Conservation (phyloP, 2,329 filamentous ascomycete species). For the Aureobasidium sp. region DNA sequence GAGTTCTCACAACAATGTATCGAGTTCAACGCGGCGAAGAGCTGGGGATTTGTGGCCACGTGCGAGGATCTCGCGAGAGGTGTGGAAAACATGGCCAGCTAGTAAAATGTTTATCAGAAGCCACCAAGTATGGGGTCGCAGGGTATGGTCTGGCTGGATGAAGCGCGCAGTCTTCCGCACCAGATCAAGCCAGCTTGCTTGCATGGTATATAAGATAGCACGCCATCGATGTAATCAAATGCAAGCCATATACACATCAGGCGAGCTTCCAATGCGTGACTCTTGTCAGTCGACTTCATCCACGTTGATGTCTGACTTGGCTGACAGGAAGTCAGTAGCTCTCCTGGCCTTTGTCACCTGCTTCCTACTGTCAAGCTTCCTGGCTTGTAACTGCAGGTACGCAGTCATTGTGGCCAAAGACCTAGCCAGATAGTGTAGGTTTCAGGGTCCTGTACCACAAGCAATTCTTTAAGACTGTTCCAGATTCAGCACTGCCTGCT, state of each 20-base stretch:
- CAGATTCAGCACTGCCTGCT: background rate
- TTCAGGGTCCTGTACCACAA: background rate
- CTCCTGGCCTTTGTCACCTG: background rate
- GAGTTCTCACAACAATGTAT: conserved; percentile 27
- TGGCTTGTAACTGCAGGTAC: background rate
- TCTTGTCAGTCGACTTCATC: background rate
- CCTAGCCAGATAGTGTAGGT: background rate
- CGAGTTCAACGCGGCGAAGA: conserved; percentile 28
- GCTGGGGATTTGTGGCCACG: conserved; percentile 25
- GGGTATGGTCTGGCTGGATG: background rate
- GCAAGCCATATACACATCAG: background rate
- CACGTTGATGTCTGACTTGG: background rate
- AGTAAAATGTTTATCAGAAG: background rate
- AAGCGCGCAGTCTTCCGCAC: background rate
- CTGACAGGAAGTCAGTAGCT: background rate
- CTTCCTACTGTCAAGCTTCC: background rate
- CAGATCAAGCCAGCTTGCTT: background rate
- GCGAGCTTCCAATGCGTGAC: too few relatives aligned
- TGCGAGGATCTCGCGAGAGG: conserved; percentile 25
- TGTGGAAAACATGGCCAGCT: conserved; percentile 15
- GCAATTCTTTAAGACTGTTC: background rate
- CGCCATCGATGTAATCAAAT: background rate
- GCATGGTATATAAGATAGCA: background rate
- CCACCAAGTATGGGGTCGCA: background rate
- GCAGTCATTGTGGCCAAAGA: background rate